Conservation (phyloP, 1,284 basidiomycete genomes). For the Leccinum solheimii region DNA sequence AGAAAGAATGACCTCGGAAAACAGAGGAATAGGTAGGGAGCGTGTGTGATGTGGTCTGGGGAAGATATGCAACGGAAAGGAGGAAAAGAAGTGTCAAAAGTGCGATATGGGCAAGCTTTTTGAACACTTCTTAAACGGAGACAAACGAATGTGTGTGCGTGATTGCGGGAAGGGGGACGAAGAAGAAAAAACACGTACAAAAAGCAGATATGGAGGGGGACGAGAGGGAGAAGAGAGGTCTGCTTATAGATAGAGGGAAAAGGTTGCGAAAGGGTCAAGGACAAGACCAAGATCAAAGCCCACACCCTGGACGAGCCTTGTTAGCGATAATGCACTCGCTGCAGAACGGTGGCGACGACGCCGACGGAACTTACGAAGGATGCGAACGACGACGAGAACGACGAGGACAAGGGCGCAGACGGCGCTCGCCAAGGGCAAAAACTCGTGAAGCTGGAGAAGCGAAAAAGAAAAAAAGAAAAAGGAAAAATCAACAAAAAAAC, state of each 20-base stretch:
- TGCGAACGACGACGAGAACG: not conserved
- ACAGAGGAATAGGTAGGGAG: conserved; percentile 33
- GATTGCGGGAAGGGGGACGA: conserved; percentile 15
- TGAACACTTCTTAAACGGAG: conserved; percentile 23
- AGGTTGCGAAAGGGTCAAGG: conserved; percentile 37
- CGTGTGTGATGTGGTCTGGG: conserved; percentile 28
- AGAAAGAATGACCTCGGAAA: conserved; percentile 36
- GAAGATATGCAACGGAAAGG: conserved; percentile 31
- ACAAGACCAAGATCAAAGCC: conserved; percentile 40
- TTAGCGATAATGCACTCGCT: not conserved
- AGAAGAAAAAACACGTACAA: conserved; percentile 53
- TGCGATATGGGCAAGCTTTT: conserved; percentile 30
- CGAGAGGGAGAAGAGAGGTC: conserved; percentile 37
- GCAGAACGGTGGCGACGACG: not conserved
- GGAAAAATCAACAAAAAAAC: conserved; percentile 11
- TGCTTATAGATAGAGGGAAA: conserved; percentile 47
- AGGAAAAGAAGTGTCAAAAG: conserved; percentile 29
- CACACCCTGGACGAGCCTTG: conserved; percentile 24
- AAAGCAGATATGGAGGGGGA: conserved; percentile 36
- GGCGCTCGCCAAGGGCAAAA: conserved; percentile 15
- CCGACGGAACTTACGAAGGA: not conserved
- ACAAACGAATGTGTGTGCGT: conserved; percentile 35
- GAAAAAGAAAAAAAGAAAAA: conserved; percentile 21
- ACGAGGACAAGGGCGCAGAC: conserved; percentile 26
- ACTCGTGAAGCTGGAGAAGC: conserved; percentile 18